Evolutionary conservation across 2,329 filamentous ascomycete species (phyloP), one percentile per base, ranked within the genome.

Genomic region (Teratosphaeria destructans): DNA sequence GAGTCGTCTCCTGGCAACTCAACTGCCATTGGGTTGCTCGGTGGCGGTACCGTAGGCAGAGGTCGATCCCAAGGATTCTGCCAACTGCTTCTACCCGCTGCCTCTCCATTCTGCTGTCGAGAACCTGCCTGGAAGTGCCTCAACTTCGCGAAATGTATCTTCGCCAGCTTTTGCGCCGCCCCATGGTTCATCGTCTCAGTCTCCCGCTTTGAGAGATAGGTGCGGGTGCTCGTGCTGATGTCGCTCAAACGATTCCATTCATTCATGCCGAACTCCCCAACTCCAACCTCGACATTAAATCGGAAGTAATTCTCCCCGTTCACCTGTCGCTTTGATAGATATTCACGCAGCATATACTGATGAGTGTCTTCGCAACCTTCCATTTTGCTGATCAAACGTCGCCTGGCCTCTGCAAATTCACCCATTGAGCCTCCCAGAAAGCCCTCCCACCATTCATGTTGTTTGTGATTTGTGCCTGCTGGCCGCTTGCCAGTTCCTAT

Each of bases 211-310:
- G 81, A 78, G 57, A 99, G 82, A 71, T 97, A 99, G 63, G 87
- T 84, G 65, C 89, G 83, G 0, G 94, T 99, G 70, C 87, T 87
- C 14, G 90, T 96, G 77, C 90, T 96, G 75, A 99, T 97, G 57
- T 96, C 93, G 29, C 89, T 87, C n/a, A 97, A 78, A 3, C 92
- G 85, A 68, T 90, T 84, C 94, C 94, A 99, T 72, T 97, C 94
- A 32, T 97, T 99, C 91, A 99, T 97, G 57, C 89, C 93, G 72
- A 96, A 97, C 71, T 97, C 94, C 57, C 93, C 92, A 3, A 97
- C 92, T 1, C 93, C 94, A 16, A 96, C 86, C 71, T 97, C 92
- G 49, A 97, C 94, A 65, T 99, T 99, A n/a, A 97, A 79, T 7
- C 94, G 88, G 73, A 91, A 95, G 77, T 99, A 99, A 72, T 95